Evolutionary conservation across 1,139 yeast genomes (phyloP), one percentile per base, ranked within the genome.

Genomic region (Yamadazyma conglobata): DNA sequence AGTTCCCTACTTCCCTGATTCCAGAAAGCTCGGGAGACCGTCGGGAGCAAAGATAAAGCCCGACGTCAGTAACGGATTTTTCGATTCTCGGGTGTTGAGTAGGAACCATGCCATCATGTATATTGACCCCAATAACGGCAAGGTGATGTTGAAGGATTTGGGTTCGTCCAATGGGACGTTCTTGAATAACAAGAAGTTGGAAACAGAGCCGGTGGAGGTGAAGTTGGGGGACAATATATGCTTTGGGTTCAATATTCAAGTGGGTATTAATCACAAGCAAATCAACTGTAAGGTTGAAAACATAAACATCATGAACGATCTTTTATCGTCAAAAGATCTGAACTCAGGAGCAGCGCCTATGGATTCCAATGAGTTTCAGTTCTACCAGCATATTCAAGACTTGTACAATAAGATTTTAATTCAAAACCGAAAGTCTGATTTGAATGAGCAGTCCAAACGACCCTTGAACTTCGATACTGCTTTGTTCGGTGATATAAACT

Each of bases 101-200:
- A 68, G 99, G 43, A 91, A 85, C 48, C 99, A 91, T 58, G 99
- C 99, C 0, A 91, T 86, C 46, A 63, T 91, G 40, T 86, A 77
- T 65, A 79, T 88, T 24, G 89, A 83, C 45, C 64, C 77, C n/a
- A 61, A 60, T 16, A 64, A 66, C 5, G 89, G 93, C 9, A 72
- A 72, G 37, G 70, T 91, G 20, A 86, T 74, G 73, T 72, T 91
- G 24, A 77, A 81, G 45, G 99, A 91, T 58, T 70, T 88, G 45
- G 87, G 88, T 32, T 83, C 95, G 6, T 85, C 96, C 13, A 91
- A 91, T 57, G 99, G 99, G 8, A 91, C 98, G 0, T 93, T 84
- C 54, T 76, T 91, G 30, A 91, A 91, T 54, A 86, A 80, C 25
- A 65, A 62, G 24, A 78, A 89, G 38, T 67, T 91, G 6, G 75